Base-by-base conservation (phyloP, 345 rosid genomes). In the Sonneratia caseolaris region DNA sequence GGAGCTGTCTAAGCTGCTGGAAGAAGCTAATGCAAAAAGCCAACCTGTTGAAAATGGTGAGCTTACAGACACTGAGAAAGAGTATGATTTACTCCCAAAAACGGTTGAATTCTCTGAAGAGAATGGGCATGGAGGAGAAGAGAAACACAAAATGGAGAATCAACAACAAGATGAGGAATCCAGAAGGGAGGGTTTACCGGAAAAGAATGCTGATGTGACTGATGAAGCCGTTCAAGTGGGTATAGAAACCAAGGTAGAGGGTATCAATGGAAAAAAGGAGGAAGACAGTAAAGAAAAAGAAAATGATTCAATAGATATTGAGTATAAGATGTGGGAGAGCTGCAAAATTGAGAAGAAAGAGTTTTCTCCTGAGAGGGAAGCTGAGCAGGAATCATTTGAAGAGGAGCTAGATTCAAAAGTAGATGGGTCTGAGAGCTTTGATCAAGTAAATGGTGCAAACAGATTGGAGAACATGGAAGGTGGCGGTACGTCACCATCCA, bases 291-390 rank as follows among this genome's bases (percentile, higher is more conserved):
- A 88, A 79, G 87, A 82, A 69, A 87, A 85, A 71, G 89, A 84
- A 16, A 89, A 81, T 68, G 92, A 90, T 76, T 85, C 99, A 10
- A 90, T 86, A 27, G 88, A 88, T 75, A 85, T 77, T 37, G 91
- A 89, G 76, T 90, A 81, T 74, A 95, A 90, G 78, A 95, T 95
- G 99, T 95, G 99, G 99, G 99, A 95, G 81, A 95, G 96, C 83
- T 92, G 97, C 90, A 90, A 86, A 78, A 89, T 92, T 65, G 97
- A 95, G 78, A 95, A 90, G 96, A 91, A 87, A 81, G 99, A 95
- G 77, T 86, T 87, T 42, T 94, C 90, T 7, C 93, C 93, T 0
- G 97, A 84, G 13, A 84, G 90, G 80, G 91, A 84, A 80, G 37
- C 79, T 15, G 97, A 89, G 75, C 89, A 81, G 66, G 91, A 90